Base-by-base conservation (phyloP, 1,284 basidiomycete species). In the Boletus semigastroideus region DNA sequence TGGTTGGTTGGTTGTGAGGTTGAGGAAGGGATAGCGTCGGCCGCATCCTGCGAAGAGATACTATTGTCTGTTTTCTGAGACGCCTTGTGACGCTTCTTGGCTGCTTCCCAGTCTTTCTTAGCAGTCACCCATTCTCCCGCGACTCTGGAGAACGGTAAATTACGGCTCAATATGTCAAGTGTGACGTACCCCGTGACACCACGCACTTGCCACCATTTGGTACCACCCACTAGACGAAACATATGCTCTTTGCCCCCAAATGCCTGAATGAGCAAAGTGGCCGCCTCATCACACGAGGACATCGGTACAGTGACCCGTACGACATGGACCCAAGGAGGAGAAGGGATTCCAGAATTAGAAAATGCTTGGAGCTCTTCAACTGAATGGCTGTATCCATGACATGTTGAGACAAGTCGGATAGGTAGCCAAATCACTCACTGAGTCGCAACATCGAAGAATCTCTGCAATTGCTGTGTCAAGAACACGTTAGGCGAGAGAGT, bases 161-260 rank as follows among this genome's bases (percentile, higher is more conserved):
- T 3, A 46, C 14, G 34, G 49, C 13, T 33, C 28, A 42, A 48
- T 20, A 53, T 37, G 1, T 20, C 9, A 33, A 22, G 13, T 13
- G 4, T 31, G 25, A 48, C 62, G 49, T 60, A 93, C 89, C 79
- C 92, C 65, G 75, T 74, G 53, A 83, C 69, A n/a, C 87, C 86
- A 33, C 92, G 84, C 17, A 94, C 89, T 68, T 95, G 94, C 96
- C 95, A 98, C 94, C 96, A 98, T 64, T 94, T 94, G 8, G 85
- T 84, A 2, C 95, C 96, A 16, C 95, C 95, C 2, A 94, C 86
- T 25, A 94, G 68, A 49, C 80, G 80, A 58, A 83, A 82, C 10
- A 90, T 83, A 47, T 78, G 75, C 30, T 88, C 87, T 57, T 90
- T 83, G 10, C 94, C 93, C 1, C 96, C 95, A 12, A 99, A 77